phyloP scores from a whole-genome alignment of 805 yeast species.

The Metschnikowia gruessii region DNA sequence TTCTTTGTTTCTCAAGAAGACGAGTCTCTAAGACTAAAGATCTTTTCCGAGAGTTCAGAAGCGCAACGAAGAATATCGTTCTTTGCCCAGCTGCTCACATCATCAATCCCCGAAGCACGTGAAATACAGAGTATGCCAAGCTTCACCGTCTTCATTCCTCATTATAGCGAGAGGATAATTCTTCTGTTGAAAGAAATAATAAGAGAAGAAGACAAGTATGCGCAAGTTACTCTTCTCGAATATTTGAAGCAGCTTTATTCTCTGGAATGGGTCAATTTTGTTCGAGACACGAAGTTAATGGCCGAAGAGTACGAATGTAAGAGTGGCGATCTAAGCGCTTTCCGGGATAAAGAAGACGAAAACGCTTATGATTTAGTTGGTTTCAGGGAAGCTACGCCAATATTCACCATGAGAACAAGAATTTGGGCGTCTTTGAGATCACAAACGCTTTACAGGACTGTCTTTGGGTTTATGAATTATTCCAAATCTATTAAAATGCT shows the following conservation, averaged over 20 bases:
- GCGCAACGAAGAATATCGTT: constrained; percentile 82
- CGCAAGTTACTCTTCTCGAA: constrained; percentile 90
- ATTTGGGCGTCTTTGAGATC: constrained; percentile 98
- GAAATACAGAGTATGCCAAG: constrained; percentile 17
- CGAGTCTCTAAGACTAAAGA: constrained; percentile 54
- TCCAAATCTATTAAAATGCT: constrained; percentile 92
- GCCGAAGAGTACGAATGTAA: constrained; percentile 65
- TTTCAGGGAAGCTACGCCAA: constrained; percentile 96
- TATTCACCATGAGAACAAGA: constrained; percentile 91
- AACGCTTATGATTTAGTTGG: constrained; percentile 95
- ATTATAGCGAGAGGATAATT: constrained; percentile 90
- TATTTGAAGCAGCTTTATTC: constrained; percentile 94
- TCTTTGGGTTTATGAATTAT: constrained; percentile 98
- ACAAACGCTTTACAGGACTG: constrained; percentile 94
- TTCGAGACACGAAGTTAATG: constrained; percentile 89
- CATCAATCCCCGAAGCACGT: constrained; percentile 75
- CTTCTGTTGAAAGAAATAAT: constrained; percentile 93
- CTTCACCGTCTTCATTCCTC: constrained; percentile 77
- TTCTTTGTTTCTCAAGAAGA: constrained; percentile 85
- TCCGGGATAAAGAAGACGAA: constrained; percentile 43
- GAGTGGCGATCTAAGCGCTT: constrained; percentile 7
- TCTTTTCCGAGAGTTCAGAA: constrained; percentile 63
- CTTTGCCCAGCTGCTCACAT: constrained; percentile 85
- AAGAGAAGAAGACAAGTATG: constrained; percentile 94
- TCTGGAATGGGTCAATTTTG: constrained; percentile 96